phyloP scores from a whole-genome alignment of 768 basidiomycete genomes.

The Nidularia pulvinata region DNA sequence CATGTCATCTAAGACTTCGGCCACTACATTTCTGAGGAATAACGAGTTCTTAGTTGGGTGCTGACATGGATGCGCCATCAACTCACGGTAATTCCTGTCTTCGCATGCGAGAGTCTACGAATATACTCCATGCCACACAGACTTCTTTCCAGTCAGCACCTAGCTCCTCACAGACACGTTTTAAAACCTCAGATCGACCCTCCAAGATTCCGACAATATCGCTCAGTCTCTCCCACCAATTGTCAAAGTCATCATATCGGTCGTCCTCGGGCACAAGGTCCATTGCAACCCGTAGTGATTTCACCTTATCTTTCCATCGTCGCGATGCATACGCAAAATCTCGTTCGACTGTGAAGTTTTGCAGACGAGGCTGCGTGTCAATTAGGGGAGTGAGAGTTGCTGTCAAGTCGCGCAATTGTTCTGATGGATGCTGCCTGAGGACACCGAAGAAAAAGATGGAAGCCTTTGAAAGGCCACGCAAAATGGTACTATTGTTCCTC shows the following conservation, averaged over 20 bases:
- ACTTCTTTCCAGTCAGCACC: slow-evolving; percentile 93
- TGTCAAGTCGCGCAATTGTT: slow-evolving; percentile 66
- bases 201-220: slow-evolving; percentile 83
- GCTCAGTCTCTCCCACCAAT: slow-evolving; percentile 83
- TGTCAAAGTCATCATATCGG: slow-evolving; percentile 68
- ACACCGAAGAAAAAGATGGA: slow-evolving; percentile 78
- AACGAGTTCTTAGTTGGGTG: no score
- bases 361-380: slow-evolving; percentile 72
- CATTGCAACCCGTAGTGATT: slow-evolving; percentile 71
- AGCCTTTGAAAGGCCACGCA: slow-evolving; percentile 87
- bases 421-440: slow-evolving; percentile 72
- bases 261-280: slow-evolving; percentile 68
- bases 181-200: slow-evolving; percentile 72
- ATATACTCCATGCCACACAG: slow-evolving; percentile 85
- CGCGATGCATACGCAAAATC: slow-evolving; percentile 80
- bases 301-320: slow-evolving; percentile 77
- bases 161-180: slow-evolving; percentile 74
- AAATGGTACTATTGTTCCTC: slow-evolving; percentile 54
- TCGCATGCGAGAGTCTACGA: slow-evolving; percentile 78
- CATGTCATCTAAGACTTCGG: slow-evolving; percentile 61
- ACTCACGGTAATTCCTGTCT: slow-evolving; percentile 86
- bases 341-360: slow-evolving; percentile 68
- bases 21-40: slow-evolving; percentile 54
- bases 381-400: slow-evolving; percentile 65
- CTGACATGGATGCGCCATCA: neutral